Evolutionary conservation across 2,329 filamentous ascomycete genomes (phyloP).

Genomic region (Xylaria sp.): DNA sequence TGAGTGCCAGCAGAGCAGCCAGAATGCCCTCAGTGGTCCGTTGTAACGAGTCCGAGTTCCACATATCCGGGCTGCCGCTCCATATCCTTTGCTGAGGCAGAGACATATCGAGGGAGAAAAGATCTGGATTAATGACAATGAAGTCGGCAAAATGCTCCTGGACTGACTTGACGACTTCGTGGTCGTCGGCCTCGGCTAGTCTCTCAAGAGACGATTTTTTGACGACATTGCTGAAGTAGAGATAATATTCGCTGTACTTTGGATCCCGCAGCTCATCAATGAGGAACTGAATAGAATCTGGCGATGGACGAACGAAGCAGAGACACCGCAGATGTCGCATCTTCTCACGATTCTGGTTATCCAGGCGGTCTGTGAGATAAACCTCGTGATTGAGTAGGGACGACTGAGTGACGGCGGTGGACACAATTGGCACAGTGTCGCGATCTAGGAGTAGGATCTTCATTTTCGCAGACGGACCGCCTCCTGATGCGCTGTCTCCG

Average conservation of each 20-base stretch:
- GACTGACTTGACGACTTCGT: constrained; percentile 93
- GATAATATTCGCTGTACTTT: constrained; percentile 96
- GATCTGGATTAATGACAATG: constrained; percentile 91
- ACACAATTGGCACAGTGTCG: constrained; percentile 94
- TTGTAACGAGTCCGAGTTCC: constrained; percentile 90
- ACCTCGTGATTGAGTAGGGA: constrained; percentile 95
- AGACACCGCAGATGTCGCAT: constrained; percentile 97
- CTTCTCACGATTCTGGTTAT: constrained; percentile 90
- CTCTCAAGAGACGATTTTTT: constrained; percentile 96
- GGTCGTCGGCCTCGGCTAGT: constrained; percentile 94
- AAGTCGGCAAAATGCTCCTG: constrained; percentile 98
- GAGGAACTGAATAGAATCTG: constrained; percentile 90
- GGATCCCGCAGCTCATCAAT: constrained; percentile 96
- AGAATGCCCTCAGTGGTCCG: constrained; percentile 87
- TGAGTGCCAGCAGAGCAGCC: constrained; percentile 84
- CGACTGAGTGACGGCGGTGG: constrained; percentile 95
- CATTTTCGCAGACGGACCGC: constrained; percentile 86
- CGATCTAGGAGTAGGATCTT: constrained; percentile 94
- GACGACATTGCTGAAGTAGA: constrained; percentile 97
- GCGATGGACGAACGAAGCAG: constrained; percentile 90
- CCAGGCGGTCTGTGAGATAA: constrained; percentile 95
- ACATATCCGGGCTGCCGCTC: constrained; percentile 82
- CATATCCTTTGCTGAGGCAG: constrained; percentile 81
- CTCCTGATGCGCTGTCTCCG: constrained; percentile 74
- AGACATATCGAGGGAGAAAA: constrained; percentile 82